Percentiles rank a stretch among this genome's conserved stretches.
Evolutionary conservation across 2,329 filamentous ascomycete genomes (phyloP).

Genomic region (Fusarium nematophilum): DNA sequence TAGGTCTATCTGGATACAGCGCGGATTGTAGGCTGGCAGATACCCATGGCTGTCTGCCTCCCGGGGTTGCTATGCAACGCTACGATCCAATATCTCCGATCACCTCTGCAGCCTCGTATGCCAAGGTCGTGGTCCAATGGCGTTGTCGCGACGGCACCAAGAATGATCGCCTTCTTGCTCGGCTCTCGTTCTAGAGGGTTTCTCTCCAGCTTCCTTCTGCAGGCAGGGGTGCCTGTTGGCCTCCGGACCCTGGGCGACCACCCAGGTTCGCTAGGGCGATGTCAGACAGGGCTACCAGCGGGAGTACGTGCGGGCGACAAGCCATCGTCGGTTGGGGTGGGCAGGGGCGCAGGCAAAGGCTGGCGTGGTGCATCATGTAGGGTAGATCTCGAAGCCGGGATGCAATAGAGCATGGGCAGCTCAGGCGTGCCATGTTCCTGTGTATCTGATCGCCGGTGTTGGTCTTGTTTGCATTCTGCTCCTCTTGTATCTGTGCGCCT

Average conservation of each 20-base stretch:
- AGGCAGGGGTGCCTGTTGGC: slow-evolving; percentile 10
- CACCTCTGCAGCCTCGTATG: neutral
- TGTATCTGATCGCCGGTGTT: no score
- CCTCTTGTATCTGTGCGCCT: no score
- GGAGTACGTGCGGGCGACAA: slow-evolving; percentile 36
- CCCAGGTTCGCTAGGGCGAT: slow-evolving; percentile 16
- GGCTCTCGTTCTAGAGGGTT: slow-evolving; percentile 31
- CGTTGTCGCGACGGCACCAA: slow-evolving; percentile 4
- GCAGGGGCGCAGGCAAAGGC: slow-evolving; percentile 13
- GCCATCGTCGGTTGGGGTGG: slow-evolving; percentile 12
- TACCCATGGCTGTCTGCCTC: neutral
- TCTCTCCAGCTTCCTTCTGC: slow-evolving; percentile 29
- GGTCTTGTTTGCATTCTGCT: no score
- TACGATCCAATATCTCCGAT: slow-evolving; percentile 9
- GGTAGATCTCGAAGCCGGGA: slow-evolving; percentile 10
- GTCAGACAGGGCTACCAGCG: slow-evolving; percentile 22
- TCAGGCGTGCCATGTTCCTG: no score
- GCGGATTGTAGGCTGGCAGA: no score
- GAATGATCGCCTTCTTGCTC: slow-evolving; percentile 13
- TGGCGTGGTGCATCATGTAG: neutral
- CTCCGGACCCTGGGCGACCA: slow-evolving; percentile 5
- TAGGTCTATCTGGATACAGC: no score
- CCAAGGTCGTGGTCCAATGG: neutral
- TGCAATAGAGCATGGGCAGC: neutral
- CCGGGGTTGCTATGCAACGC: neutral